Evolutionary conservation across 495 filamentous ascomycete species (phyloP), one percentile per base, ranked within the genome.

Genomic region (Pyrenopolyporus hunteri): DNA sequence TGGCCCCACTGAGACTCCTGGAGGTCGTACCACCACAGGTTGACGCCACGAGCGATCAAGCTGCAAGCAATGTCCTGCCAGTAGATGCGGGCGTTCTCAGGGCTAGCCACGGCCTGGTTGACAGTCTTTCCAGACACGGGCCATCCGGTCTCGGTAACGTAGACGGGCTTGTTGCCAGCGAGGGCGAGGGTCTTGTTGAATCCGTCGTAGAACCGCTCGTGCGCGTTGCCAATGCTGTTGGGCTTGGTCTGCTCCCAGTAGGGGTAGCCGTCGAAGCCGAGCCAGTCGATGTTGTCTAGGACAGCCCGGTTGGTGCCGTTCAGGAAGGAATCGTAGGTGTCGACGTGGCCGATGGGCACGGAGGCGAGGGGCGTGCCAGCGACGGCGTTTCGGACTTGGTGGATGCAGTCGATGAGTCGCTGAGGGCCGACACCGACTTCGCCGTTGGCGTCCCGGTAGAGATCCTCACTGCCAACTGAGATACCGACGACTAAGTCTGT

Each of bases 101-200:
- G 28, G 53, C 71, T 83, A 37, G 90, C 78, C 10, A 85, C 80
- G 62, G 85, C 89, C 23, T 81, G 68, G 64, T 80, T 82, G 60
- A 80, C 70, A 4, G 73, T 78, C 20, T 75, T 66, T 20, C 90
- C 90, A 55, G 73, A 78, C 4, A 88, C 83, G 50, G 90, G 90
- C 87, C 87, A 92, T 39, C 90, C 90, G 42, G 90, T 92, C 81
- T 94, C 90, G 36, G 90, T 93, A 54, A 93, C 82, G 81, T 88
- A 90, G 65, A 94, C 83, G 31, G 83, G 82, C 80, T 90, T 92
- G 58, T 76, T 79, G 16, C 75, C 73, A 39, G 84, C 81, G 35
- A 75, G 82, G n/a, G 70, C 67, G 46, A 83, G 73, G 52, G 89
- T 89, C 57, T 78, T 78, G 42, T 78, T 70, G 20, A 84, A 81